phyloP scores from a whole-genome alignment of 345 rosid species.

The Geranium rotundifolium region DNA sequence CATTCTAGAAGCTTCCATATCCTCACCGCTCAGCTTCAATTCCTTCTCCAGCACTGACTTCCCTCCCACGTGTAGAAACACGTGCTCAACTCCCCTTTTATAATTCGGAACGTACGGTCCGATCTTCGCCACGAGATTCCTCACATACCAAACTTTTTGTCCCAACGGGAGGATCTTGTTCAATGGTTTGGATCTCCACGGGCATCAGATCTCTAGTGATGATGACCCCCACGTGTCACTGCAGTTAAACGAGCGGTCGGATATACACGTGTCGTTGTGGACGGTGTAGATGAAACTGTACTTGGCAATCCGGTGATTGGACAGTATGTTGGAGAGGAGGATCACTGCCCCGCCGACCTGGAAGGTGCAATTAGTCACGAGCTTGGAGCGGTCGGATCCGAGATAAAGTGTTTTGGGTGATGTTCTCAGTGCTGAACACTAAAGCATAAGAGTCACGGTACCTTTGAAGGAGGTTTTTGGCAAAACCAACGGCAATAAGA shows the following conservation, averaged over 20 bases:
- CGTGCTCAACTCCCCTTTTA: slow-evolving; percentile 6
- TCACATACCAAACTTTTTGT: slow-evolving; percentile 4
- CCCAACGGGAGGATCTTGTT: slow-evolving; percentile 8
- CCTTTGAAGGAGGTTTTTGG: slow-evolving; percentile 6
- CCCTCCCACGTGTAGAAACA: not conserved
- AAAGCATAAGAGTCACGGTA: slow-evolving; percentile 3
- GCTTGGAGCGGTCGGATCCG: slow-evolving; percentile 9
- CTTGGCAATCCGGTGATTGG: slow-evolving; percentile 6
- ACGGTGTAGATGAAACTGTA: slow-evolving; percentile 7
- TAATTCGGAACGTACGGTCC: slow-evolving; percentile 8
- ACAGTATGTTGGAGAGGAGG: slow-evolving; percentile 6
- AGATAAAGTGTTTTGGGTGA: slow-evolving; percentile 4
- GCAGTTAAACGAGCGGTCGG: slow-evolving; percentile 5
- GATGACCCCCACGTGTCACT: not conserved
- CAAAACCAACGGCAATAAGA: slow-evolving; percentile 5
- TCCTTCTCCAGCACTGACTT: slow-evolving; percentile 6
- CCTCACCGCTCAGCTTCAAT: slow-evolving; percentile 1
- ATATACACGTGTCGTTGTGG: not conserved
- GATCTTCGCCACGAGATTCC: slow-evolving; percentile 1
- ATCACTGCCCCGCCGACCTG: not conserved
- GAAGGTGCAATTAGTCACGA: slow-evolving; percentile 7
- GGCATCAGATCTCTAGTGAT: slow-evolving; percentile 10
- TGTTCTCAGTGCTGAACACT: slow-evolving; percentile 11
- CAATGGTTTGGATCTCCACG: slow-evolving; percentile 4
- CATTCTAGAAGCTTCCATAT: slow-evolving; percentile 14